phyloP scores from a whole-genome alignment of 2,329 filamentous ascomycete species.

The Cryphonectria naterciae region DNA sequence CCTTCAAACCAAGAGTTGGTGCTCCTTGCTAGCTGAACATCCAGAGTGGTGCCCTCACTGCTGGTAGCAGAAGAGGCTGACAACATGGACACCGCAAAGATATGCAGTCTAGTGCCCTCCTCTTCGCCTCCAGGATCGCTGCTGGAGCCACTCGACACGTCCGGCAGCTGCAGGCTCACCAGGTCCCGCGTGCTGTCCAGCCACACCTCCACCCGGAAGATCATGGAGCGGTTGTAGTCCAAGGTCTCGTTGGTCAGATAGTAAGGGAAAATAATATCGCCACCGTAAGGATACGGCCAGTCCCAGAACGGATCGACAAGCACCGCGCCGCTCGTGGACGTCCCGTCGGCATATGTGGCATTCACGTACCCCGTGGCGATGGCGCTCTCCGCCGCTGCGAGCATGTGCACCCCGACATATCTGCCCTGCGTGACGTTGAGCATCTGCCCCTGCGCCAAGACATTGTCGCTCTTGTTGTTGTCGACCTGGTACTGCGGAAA shows the following conservation, averaged over 20 bases:
- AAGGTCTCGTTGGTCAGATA: conserved; percentile 28
- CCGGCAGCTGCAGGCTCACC: conserved; percentile 28
- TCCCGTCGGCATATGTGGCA: conserved; percentile 28
- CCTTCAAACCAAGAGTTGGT: conserved; percentile 28
- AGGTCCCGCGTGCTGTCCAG: conserved; percentile 30
- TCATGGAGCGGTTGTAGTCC: conserved; percentile 31
- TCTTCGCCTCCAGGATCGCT: conserved; percentile 20
- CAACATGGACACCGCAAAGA: conserved; percentile 25
- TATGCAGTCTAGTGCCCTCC: conserved; percentile 23
- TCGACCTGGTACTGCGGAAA: conserved; percentile 28
- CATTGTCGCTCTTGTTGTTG: conserved; percentile 29
- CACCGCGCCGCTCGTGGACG: conserved; percentile 20
- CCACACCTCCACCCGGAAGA: conserved; percentile 30
- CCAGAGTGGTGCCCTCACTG: background rate
- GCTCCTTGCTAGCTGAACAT: conserved; percentile 24
- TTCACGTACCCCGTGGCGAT: conserved; percentile 30
- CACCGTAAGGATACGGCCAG: conserved; percentile 31
- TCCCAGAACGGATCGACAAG: conserved; percentile 31
- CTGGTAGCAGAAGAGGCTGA: conserved; percentile 3
- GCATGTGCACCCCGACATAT: conserved; percentile 30
- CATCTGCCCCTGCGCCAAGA: conserved; percentile 30
- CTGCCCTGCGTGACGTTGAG: conserved; percentile 26
- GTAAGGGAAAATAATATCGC: conserved; percentile 32
- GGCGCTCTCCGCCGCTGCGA: conserved; percentile 31
- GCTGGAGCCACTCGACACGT: conserved; percentile 11